phyloP scores from a whole-genome alignment of 2,329 filamentous ascomycete species.

The Cercospora canescens region DNA sequence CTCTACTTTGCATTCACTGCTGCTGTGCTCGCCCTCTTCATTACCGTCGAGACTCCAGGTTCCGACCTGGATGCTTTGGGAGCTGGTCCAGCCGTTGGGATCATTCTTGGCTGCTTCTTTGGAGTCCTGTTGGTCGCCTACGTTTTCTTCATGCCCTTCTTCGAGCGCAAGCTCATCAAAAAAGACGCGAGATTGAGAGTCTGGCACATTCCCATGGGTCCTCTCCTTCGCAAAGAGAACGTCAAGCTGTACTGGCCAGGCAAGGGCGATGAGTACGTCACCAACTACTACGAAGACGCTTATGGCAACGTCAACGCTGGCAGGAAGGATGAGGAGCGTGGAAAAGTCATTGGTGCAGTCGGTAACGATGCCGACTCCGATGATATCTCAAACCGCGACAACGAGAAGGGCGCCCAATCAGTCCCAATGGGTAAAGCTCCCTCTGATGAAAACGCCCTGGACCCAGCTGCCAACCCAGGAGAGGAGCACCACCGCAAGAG shows the following conservation, averaged over 20 bases:
- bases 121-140: constrained; percentile 51
- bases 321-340: constrained; percentile 54
- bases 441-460: background rate
- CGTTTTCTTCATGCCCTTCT: constrained; percentile 60
- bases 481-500: background rate
- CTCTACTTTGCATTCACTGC: constrained; percentile 49
- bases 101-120: constrained; percentile 55
- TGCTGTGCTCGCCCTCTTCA: constrained; percentile 55
- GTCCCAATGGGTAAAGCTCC: constrained; percentile 7
- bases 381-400: background rate
- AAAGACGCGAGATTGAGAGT: constrained; percentile 61
- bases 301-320: constrained; percentile 13
- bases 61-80: constrained; percentile 49
- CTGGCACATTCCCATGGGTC: constrained; percentile 56
- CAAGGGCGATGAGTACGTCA: background rate
- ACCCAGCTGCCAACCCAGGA: constrained; percentile 6
- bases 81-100: constrained; percentile 48
- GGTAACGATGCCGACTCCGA: constrained; percentile 14
- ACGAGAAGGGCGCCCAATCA: background rate
- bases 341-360: constrained; percentile 30
- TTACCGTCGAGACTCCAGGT: constrained; percentile 52
- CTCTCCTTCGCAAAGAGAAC: constrained; percentile 38
- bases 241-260: constrained; percentile 5
- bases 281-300: constrained; percentile 21
- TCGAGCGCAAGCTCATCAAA: constrained; percentile 59